These are phyloP conservation scores for Colletotrichum eremochloae DNA, from an alignment of 2,329 filamentous ascomycete species.

Conservation along the genomic window DNA sequence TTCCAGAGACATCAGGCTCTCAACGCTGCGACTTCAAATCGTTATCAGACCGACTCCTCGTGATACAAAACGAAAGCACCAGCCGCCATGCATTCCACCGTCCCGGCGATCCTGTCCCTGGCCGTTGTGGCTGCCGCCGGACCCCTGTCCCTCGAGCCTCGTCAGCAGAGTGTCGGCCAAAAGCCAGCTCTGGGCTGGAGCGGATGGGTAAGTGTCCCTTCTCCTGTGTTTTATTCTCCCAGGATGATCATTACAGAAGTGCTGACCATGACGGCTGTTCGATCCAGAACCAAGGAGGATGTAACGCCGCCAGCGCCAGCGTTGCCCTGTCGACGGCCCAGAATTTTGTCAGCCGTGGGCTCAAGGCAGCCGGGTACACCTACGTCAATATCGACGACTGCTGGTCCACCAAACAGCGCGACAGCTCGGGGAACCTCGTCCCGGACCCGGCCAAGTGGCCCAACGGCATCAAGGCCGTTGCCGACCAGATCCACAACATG, in stretches of 20 bases:
- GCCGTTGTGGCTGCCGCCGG: not conserved
- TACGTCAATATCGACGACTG: slow-evolving; percentile 52
- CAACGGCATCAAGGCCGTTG: slow-evolving; percentile 52
- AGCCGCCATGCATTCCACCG: not conserved
- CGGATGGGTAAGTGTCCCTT: not conserved
- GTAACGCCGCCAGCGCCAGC: slow-evolving; percentile 1
- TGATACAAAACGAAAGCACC: not conserved
- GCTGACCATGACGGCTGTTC: not conserved
- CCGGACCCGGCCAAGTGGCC: slow-evolving; percentile 53
- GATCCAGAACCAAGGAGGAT: not conserved
- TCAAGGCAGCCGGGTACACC: slow-evolving; percentile 47
- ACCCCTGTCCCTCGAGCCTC: not conserved
- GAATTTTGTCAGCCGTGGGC: slow-evolving; percentile 44
- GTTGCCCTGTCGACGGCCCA: not conserved
- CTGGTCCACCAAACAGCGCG: slow-evolving; percentile 48
- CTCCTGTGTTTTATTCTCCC: not conserved
- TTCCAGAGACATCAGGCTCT: not conserved
- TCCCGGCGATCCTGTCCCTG: not conserved
- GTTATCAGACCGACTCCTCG: not conserved
- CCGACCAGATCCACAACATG: slow-evolving; percentile 51
- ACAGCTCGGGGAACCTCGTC: slow-evolving; percentile 45
- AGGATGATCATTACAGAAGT: not conserved
- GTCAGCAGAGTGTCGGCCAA: not conserved
- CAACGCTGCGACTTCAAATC: not conserved
- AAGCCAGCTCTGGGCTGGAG: not conserved